Conservation (phyloP, 352 stramenopile genomes). For the Peronosclerospora sorghi region DNA sequence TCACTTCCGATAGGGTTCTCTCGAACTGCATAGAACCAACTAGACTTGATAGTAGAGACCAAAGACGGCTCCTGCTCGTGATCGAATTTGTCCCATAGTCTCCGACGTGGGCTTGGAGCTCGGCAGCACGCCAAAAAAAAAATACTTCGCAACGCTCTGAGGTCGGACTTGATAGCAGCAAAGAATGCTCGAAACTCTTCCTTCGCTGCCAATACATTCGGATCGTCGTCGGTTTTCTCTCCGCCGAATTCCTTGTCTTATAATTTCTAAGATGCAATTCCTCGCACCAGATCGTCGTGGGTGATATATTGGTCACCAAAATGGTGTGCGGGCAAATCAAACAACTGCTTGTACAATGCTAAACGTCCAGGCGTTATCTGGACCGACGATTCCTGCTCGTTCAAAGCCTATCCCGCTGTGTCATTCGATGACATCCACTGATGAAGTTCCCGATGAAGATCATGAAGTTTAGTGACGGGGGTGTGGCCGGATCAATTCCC, state of each 20-base stretch:
- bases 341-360: conserved; percentile 29
- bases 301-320: conserved; percentile 43
- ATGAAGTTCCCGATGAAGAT: conserved; percentile 32
- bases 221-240: conserved; percentile 3
- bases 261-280: conserved; percentile 30
- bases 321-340: conserved; percentile 32
- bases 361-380: no score
- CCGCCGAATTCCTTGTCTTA: conserved; percentile 9
- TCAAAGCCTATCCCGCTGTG: background rate
- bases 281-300: conserved; percentile 57
- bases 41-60: conserved; percentile 53
- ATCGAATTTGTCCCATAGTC: conserved; percentile 15
- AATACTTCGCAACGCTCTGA: conserved; percentile 44
- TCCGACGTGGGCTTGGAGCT: conserved; percentile 40
- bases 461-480: conserved; percentile 44
- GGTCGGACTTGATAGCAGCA: conserved; percentile 30
- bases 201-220: conserved; percentile 15
- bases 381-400: conserved; percentile 2
- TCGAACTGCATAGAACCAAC: conserved; percentile 63
- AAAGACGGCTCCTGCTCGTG: conserved; percentile 43
- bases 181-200: conserved; percentile 39
- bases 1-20: conserved; percentile 55
- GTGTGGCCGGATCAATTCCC: no score
- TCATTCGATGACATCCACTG: conserved; percentile 27
- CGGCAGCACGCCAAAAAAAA: conserved; percentile 56